These are phyloP conservation scores for Leucaena leucocephala DNA, from an alignment of 306 rosid genomes.

Conservation along the genomic window DNA sequence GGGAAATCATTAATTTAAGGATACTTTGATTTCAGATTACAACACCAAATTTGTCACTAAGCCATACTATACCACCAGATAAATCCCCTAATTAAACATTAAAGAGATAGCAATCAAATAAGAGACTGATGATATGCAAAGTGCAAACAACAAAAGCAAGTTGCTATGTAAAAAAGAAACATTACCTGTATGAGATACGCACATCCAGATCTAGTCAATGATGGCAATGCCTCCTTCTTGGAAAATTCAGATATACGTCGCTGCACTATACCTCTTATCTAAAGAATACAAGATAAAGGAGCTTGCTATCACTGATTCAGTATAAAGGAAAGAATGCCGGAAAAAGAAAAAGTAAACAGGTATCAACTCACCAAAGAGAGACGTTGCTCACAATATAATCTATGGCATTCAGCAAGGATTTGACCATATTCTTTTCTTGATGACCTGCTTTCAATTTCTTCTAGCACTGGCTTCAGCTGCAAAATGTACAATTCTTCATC, in stretches of 20 bases:
- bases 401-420: slow-evolving; percentile 94
- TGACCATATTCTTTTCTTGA: slow-evolving; percentile 93
- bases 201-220: slow-evolving; percentile 97
- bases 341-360: neutral
- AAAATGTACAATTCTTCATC: slow-evolving; percentile 43
- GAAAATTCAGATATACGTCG: slow-evolving; percentile 88
- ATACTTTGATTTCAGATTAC: neutral
- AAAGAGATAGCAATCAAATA: neutral
- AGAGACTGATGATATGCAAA: slow-evolving; percentile 4
- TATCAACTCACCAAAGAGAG: slow-evolving; percentile 84
- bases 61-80: neutral
- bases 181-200: slow-evolving; percentile 93
- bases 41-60: neutral
- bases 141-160: neutral
- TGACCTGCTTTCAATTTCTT: slow-evolving; percentile 93
- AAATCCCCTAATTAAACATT: neutral
- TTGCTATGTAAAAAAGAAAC: slow-evolving; percentile 24
- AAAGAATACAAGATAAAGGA: slow-evolving; percentile 40
- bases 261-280: slow-evolving; percentile 89
- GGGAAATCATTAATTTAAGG: neutral
- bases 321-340: slow-evolving; percentile 11
- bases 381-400: slow-evolving; percentile 89
- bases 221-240: slow-evolving; percentile 96
- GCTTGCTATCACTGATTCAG: slow-evolving; percentile 34
- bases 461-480: slow-evolving; percentile 92